Percentiles rank a stretch among this genome's conserved stretches.
These are phyloP conservation scores for Solanum chacoense DNA, from an alignment of 305 asterid genomes.

Conservation along the genomic window DNA sequence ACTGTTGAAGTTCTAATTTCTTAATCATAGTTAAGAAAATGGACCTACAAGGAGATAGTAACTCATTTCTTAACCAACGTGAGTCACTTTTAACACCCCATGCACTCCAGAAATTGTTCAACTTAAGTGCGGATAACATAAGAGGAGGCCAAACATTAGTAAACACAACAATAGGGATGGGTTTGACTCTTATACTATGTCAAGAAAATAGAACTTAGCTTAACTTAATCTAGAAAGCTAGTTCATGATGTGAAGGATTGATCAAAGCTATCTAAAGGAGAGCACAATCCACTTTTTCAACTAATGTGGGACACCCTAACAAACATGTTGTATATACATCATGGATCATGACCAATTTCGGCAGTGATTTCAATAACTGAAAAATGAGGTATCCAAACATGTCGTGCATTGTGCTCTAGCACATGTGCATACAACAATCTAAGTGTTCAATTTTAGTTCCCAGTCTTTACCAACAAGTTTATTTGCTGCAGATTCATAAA, in stretches of 20 bases:
- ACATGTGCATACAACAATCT: background rate
- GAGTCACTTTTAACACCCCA: background rate
- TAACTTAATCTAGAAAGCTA: background rate
- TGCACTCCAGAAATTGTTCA: background rate
- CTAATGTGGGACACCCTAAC: background rate
- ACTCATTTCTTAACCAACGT: background rate
- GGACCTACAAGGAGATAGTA: background rate
- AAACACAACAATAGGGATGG: background rate
- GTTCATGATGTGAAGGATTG: background rate
- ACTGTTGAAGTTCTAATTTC: background rate
- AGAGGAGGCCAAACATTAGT: background rate
- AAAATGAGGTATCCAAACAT: background rate
- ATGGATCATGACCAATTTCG: background rate
- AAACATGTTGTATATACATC: background rate
- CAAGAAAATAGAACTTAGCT: background rate
- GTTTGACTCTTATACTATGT: background rate
- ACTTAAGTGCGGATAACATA: background rate
- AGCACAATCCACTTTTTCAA: background rate
- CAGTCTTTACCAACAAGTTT: background rate
- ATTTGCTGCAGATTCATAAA: background rate
- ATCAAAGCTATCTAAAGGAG: background rate
- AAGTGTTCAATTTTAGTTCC: background rate
- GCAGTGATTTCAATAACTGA: background rate
- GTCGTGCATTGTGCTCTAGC: background rate
- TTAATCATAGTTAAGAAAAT: background rate